Conservation (phyloP, 495 filamentous ascomycete genomes). For the Opeltia flavorubescens region DNA sequence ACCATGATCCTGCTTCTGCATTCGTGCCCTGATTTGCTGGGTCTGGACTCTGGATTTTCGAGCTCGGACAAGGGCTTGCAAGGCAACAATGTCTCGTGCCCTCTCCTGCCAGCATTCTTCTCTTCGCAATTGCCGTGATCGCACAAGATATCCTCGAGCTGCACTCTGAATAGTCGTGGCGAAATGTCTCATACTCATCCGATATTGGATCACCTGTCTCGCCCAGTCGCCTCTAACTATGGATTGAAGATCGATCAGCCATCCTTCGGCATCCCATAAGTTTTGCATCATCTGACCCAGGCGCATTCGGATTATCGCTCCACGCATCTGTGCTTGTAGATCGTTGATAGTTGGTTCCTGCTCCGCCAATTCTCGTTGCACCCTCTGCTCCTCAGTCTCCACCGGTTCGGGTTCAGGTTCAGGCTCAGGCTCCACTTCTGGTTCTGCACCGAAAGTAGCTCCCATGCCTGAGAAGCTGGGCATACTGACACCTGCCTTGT, state of each 20-base stretch:
- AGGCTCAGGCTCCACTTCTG: conserved; percentile 39
- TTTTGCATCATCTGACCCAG: conserved; percentile 74
- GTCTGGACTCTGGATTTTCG: conserved; percentile 57
- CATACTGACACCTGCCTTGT: conserved; percentile 89
- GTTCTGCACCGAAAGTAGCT: conserved; percentile 82
- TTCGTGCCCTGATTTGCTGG: conserved; percentile 44
- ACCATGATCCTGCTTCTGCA: conserved; percentile 42
- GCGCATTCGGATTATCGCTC: conserved; percentile 60
- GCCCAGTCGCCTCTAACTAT: conserved; percentile 67
- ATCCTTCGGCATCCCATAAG: conserved; percentile 78
- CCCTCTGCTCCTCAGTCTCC: conserved; percentile 80
- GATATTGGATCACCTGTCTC: conserved; percentile 63
- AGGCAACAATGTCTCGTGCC: conserved; percentile 53
- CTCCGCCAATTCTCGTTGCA: conserved; percentile 69
- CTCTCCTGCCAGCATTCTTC: conserved; percentile 56
- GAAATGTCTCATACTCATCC: conserved; percentile 64
- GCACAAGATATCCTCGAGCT: conserved; percentile 63
- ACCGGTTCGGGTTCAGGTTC: conserved; percentile 54
- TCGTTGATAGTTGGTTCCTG: conserved; percentile 57
- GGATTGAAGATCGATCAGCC: conserved; percentile 68
- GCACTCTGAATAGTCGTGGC: conserved; percentile 64
- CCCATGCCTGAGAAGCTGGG: conserved; percentile 96
- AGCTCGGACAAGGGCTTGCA: conserved; percentile 79
- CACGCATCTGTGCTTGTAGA: conserved; percentile 77
- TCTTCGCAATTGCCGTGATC: conserved; percentile 44